Evolutionary conservation across 176 grass and related monocot genomes (phyloP).

Genomic region (Phyllostachys edulis): DNA sequence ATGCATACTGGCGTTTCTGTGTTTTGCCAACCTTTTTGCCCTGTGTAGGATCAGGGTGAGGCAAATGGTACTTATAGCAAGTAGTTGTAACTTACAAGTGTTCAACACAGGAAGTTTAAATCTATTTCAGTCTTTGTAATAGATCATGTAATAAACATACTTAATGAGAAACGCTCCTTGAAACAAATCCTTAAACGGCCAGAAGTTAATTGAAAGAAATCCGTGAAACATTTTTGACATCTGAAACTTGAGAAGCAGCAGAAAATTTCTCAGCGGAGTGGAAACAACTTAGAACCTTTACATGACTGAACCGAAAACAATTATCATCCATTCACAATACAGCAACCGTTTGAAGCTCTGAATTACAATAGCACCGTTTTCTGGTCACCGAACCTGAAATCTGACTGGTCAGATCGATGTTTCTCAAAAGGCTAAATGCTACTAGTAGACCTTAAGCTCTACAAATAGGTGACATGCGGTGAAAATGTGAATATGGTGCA

Average conservation of each 20-base stretch:
- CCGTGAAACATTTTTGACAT: not conserved
- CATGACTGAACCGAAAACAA: too few species aligned
- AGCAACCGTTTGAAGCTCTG: not conserved
- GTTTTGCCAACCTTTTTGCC: not conserved
- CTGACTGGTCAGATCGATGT: not conserved
- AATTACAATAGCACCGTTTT: not conserved
- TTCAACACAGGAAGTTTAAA: not conserved
- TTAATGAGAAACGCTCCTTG: not conserved
- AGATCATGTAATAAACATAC: not conserved
- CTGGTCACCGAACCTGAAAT: not conserved
- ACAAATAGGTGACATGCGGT: too few species aligned
- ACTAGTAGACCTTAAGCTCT: not conserved
- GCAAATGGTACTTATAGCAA: constrained; percentile 21
- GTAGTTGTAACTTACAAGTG: not conserved
- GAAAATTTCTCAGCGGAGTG: not conserved
- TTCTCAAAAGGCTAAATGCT: not conserved
- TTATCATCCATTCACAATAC: not conserved
- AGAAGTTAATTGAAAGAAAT: not conserved
- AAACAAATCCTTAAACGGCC: not conserved
- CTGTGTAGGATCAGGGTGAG: not conserved
- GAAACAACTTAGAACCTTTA: too few species aligned
- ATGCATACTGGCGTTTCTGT: not conserved
- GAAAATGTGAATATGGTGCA: too few species aligned
- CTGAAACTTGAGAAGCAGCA: not conserved
- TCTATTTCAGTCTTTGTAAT: not conserved